Conservation (phyloP, 2,329 filamentous ascomycete species). For the Alternaria infectoria region DNA sequence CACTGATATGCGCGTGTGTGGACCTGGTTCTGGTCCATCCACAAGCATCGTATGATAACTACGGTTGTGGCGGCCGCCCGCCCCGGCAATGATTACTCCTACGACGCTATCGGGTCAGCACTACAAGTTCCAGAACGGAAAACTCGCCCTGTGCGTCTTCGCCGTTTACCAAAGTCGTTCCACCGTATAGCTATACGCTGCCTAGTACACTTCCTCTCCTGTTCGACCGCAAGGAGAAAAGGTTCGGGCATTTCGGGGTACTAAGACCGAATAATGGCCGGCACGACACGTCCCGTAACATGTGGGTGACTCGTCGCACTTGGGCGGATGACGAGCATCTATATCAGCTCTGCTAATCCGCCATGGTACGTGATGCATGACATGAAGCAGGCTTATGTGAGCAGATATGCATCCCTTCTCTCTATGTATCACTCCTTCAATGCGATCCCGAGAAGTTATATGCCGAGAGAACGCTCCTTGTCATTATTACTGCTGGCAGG, state of each 20-base stretch:
- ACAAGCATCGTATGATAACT: background rate
- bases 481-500: constrained; percentile 3
- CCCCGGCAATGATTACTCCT: background rate
- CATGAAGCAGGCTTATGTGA: background rate
- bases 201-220: background rate
- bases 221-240: background rate
- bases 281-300: background rate
- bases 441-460: background rate
- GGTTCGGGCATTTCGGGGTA: background rate
- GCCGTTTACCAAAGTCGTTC: background rate
- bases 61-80: constrained; percentile 1
- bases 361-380: background rate
- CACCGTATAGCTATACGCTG: background rate
- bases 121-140: background rate
- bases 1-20: background rate
- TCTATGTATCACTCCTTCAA: background rate
- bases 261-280: background rate
- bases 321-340: background rate
- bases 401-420: background rate
- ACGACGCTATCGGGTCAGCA: background rate
- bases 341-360: background rate
- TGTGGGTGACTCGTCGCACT: background rate
- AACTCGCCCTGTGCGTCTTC: background rate
- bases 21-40: background rate
- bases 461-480: background rate